These are phyloP conservation scores for Stevia rebaudiana DNA, from an alignment of 140 eudicot species.

Conservation along the genomic window DNA sequence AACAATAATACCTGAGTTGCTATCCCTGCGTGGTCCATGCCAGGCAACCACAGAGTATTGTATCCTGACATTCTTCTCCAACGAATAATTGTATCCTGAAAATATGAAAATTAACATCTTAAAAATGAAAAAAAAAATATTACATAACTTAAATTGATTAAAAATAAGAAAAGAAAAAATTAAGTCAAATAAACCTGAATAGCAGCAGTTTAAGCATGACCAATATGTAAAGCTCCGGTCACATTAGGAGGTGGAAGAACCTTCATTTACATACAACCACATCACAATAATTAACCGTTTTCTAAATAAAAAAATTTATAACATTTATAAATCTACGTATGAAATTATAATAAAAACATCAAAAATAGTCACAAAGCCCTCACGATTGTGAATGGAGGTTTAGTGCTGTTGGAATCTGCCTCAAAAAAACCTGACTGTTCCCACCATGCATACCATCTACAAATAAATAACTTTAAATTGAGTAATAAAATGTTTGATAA, in stretches of 20 bases:
- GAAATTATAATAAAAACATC: neutral
- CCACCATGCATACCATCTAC: constrained; percentile 98
- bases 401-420: constrained; percentile 77
- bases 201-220: constrained; percentile 94
- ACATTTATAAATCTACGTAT: no score
- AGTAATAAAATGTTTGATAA: no score
- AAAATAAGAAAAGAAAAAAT: neutral
- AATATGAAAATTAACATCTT: neutral
- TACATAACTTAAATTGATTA: neutral
- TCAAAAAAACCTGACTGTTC: constrained; percentile 73
- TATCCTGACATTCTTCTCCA: constrained; percentile 95
- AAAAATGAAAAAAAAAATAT: constrained; percentile 2
- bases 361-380: constrained; percentile 32
- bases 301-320: no score
- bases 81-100: constrained; percentile 87
- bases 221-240: constrained; percentile 95
- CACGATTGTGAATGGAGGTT: constrained; percentile 74
- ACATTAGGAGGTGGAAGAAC: constrained; percentile 99
- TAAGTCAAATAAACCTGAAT: constrained; percentile 49
- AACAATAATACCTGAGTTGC: constrained; percentile 86
- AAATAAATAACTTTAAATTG: neutral
- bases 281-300: neutral
- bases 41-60: constrained; percentile 96
- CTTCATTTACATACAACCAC: constrained; percentile 33
- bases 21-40: constrained; percentile 99